These are phyloP conservation scores for Pseudogymnoascus sp. DNA, from an alignment of 2,329 filamentous ascomycete genomes.

Conservation along the genomic window DNA sequence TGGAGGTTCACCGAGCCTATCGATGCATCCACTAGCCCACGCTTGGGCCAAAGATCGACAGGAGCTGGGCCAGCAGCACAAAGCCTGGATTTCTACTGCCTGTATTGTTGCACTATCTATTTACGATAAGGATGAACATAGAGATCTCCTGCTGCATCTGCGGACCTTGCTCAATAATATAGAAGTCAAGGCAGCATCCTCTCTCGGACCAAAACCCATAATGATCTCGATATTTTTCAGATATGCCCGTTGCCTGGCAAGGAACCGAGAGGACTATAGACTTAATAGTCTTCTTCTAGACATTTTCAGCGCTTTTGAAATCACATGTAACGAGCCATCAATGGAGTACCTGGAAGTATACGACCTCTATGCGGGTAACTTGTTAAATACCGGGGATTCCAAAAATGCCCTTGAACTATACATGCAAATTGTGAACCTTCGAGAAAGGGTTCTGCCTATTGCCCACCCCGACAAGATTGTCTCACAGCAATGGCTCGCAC, in stretches of 20 bases:
- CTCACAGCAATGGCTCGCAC: background rate
- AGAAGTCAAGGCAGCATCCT: conserved; percentile 11
- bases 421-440: background rate
- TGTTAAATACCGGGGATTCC: conserved; percentile 8
- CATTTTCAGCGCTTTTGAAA: conserved; percentile 14
- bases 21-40: conserved; percentile 31
- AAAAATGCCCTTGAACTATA: background rate
- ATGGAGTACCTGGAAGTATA: conserved; percentile 17
- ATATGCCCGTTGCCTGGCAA: conserved; percentile 11
- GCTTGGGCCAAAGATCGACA: conserved; percentile 29
- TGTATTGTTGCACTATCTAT: conserved; percentile 18
- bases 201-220: conserved; percentile 8
- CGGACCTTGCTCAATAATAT: conserved; percentile 15
- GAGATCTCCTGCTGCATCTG: conserved; percentile 13
- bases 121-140: conserved; percentile 8
- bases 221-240: conserved; percentile 13
- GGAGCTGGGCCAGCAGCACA: background rate
- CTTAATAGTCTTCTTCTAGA: conserved; percentile 14
- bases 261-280: conserved; percentile 15
- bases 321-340: conserved; percentile 9
- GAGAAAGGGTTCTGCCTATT: background rate
- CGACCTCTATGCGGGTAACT: conserved; percentile 14
- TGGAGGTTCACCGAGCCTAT: conserved; percentile 16
- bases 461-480: conserved; percentile 11
- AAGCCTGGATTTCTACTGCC: conserved; percentile 15